These are phyloP conservation scores for Hanseniaspora vineae DNA, from an alignment of 805 yeast genomes.

Conservation along the genomic window DNA sequence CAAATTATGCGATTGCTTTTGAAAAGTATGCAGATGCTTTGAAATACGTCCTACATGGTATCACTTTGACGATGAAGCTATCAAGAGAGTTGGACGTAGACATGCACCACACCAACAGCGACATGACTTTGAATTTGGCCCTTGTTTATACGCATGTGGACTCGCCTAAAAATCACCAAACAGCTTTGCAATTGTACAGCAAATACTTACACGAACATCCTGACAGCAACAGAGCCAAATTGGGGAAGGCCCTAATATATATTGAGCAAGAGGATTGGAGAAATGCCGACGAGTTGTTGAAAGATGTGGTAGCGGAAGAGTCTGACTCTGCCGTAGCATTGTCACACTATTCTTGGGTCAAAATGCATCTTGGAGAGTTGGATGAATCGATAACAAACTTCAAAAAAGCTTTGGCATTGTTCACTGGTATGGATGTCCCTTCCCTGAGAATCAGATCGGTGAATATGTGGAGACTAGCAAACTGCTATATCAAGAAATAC, in stretches of 20 bases:
- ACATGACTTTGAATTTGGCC: conserved; percentile 55
- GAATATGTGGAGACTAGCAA: conserved; percentile 62
- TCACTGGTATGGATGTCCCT: conserved; percentile 38
- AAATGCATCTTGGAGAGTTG: conserved; percentile 42
- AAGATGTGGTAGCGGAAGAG: conserved; percentile 32
- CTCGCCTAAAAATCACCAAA: conserved; percentile 74
- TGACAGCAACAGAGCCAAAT: conserved; percentile 43
- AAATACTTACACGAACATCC: conserved; percentile 37
- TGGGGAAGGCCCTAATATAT: conserved; percentile 73
- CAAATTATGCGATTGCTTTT: conserved; percentile 43
- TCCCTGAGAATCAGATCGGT: conserved; percentile 46
- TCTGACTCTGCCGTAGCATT: conserved; percentile 49
- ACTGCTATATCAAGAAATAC: conserved; percentile 34
- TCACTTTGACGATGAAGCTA: conserved; percentile 37
- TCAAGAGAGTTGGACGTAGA: conserved; percentile 34
- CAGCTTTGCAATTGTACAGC: conserved; percentile 64
- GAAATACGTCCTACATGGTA: conserved; percentile 46
- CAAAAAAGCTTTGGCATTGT: conserved; percentile 15
- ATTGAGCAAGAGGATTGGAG: conserved; percentile 48
- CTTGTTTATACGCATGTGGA: conserved; percentile 71
- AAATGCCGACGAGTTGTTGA: conserved; percentile 42
- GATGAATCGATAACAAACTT: conserved; percentile 27
- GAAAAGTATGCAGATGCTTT: conserved; percentile 55
- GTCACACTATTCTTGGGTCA: conserved; percentile 70
- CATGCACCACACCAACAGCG: conserved; percentile 40